Base-by-base conservation (phyloP, 306 rosid species). In the Cicer bijugum region DNA sequence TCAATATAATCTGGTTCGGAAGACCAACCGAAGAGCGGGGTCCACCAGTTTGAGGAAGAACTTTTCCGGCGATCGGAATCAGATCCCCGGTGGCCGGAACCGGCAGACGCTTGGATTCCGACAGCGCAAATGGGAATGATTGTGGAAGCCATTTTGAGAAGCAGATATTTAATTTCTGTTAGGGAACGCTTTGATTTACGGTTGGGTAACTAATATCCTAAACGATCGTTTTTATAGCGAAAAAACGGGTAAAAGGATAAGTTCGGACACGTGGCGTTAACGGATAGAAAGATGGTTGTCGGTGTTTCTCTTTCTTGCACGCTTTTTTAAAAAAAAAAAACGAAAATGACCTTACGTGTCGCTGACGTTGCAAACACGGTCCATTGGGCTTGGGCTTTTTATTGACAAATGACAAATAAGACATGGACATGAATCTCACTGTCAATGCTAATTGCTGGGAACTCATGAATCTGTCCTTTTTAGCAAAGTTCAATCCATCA, bases 1-100 rank as follows among this genome's bases (percentile, higher is more conserved):
- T 83, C 90, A 62, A 93, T 88, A 88, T 93, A 93, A 80, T 93
- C 96, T 1, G 98, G 92, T 15, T 93, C 96, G 40, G 91, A 64
- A 10, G 98, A 91, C 87, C 82, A 84, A 0, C 92, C 96, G 82
- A 93, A 91, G 6, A 91, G 83, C 9, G 97, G 98, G 46, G 82
- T 68, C 97, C 92, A 93, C 97, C 96, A 91, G 80, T 28, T 86
- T 42, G 91, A n/a, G 15, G 88, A 62, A 17, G 90, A 80, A 14
- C 1, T 56, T 80, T 42, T 84, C 42, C 88, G 81, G 77, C 74
- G 84, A 15, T 42, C 67, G 9, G 44, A 57, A 23, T 83, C 86
- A 39, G 89, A 6, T 12, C 42, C 74, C 0, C 82, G 85, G 65
- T 67, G 39, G 19, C 77, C 83, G 64, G 89, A 38, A 12, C 58